Evolutionary conservation across 2,329 filamentous ascomycete genomes (phyloP).

Genomic region (Botrytis tulipae): DNA sequence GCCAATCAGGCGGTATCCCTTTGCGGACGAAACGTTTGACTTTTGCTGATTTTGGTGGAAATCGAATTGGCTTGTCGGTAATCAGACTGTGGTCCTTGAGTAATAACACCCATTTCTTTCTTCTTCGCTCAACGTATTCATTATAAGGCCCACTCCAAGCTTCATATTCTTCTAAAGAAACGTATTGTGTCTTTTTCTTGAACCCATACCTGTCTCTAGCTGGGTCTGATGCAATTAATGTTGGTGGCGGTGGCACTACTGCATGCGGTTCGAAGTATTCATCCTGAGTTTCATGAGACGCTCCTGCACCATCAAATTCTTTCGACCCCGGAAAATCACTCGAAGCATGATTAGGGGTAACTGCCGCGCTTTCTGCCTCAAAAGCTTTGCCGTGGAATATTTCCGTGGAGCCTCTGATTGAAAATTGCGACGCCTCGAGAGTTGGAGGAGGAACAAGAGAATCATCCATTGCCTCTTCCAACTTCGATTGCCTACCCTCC

Average conservation of each 20-base stretch:
- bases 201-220: conserved; percentile 84
- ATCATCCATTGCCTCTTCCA: conserved; percentile 34
- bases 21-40: conserved; percentile 89
- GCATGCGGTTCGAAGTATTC: conserved; percentile 23
- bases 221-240: conserved; percentile 22
- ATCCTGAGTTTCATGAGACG: conserved; percentile 20
- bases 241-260: conserved; percentile 26
- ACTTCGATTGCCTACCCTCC: conserved; percentile 25
- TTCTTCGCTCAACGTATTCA: conserved; percentile 69
- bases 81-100: conserved; percentile 74
- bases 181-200: conserved; percentile 79
- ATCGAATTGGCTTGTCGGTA: conserved; percentile 69
- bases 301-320: conserved; percentile 19
- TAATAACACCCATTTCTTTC: conserved; percentile 77
- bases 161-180: conserved; percentile 76
- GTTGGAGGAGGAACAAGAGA: conserved; percentile 18
- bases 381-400: conserved; percentile 41
- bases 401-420: conserved; percentile 42
- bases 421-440: conserved; percentile 15
- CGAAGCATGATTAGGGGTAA: background rate
- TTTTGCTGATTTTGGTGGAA: conserved; percentile 77
- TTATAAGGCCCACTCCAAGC: conserved; percentile 75
- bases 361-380: conserved; percentile 46
- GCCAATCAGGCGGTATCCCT: conserved; percentile 89
- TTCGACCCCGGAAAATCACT: background rate